phyloP scores from a whole-genome alignment of 371 early-diverging fungal species.

The Cladochytrium tenue region DNA sequence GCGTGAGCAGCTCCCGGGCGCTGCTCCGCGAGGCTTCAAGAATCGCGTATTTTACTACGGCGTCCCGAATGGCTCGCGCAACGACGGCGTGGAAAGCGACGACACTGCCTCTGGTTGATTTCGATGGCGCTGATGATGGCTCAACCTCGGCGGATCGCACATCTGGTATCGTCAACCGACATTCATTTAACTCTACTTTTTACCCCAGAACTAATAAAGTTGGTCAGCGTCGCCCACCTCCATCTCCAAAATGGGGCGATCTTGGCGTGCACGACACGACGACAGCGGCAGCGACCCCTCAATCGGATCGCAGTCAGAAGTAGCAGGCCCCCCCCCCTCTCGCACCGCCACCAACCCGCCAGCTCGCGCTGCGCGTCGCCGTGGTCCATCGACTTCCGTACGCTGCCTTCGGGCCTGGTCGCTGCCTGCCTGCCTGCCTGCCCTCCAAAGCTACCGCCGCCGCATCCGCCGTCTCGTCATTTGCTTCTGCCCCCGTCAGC shows the following conservation, averaged over 20 bases:
- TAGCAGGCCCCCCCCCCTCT: neutral
- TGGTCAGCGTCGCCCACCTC: constrained; percentile 11
- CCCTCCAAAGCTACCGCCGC: too few relatives aligned
- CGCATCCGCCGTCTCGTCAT: constrained; percentile 13
- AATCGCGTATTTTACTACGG: constrained; percentile 28
- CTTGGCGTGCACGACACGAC: constrained; percentile 21
- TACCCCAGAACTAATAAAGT: neutral
- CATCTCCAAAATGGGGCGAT: neutral
- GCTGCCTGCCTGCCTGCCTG: constrained; percentile 13
- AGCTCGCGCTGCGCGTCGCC: constrained; percentile 53
- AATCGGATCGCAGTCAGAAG: constrained; percentile 5
- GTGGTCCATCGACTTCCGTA: constrained; percentile 60
- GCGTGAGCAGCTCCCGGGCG: neutral
- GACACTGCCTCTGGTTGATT: constrained; percentile 10
- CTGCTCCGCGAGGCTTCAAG: constrained; percentile 9
- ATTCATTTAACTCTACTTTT: too few relatives aligned
- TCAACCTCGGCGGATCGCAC: constrained; percentile 6
- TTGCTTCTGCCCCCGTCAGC: constrained; percentile 57
- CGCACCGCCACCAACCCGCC: neutral
- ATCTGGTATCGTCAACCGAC: too few relatives aligned
- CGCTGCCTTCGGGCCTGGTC: constrained; percentile 57
- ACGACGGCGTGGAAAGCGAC: constrained; percentile 7
- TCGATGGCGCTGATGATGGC: constrained; percentile 30
- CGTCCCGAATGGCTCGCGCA: constrained; percentile 14
- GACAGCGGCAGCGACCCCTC: constrained; percentile 17